Evolutionary conservation across 1,284 basidiomycete genomes (phyloP), one percentile per base, ranked within the genome.

Genomic region (Ustanciosporium gigantosporum): DNA sequence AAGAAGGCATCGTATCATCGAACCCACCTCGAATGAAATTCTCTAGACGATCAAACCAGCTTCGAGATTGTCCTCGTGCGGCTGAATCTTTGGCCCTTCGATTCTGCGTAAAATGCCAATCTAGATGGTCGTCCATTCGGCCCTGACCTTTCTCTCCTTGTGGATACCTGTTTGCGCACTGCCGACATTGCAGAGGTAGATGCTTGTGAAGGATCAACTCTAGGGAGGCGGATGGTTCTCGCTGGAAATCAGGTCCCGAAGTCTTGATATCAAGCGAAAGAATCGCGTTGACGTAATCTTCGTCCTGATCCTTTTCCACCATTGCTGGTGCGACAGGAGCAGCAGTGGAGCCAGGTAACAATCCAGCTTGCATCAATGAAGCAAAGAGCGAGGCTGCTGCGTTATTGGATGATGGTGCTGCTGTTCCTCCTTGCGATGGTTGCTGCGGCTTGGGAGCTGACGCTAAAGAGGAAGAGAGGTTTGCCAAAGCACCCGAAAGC

Each of bases 31-130:
- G 49, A 47, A 47, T 25, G 34, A 83, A 89, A 53, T 80, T 91
- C 79, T 94, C 88, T 46, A 87, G 82, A 53, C 84, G 82, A 36
- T 90, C 84, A 51, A 95, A 90, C 94, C 93, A 98, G 62, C 88
- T 87, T 16, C 95, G 84, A 71, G 88, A 90, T 70, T 93, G 88
- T 20, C 93, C 92, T 56, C 94, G 84, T 0, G 89, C 89, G 8
- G 84, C 81, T 34, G 87, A 87, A 76, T 93, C 90, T 65, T 85
- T 87, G 25, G 90, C 88, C 76, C 91, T 88, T 62, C 89, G 85
- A 75, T 97, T 98, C 72, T 95, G 89, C 68, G 87, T 84, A 81
- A 96, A 97, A 79, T 99, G 95, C 88, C 91, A 90, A 78, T 99
- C 95, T 67, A 98, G 83, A 76, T 99, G 95, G 45, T 87, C 84